Conservation (phyloP, 2,329 filamentous ascomycete genomes). For the Botryosphaeria dothidea region DNA sequence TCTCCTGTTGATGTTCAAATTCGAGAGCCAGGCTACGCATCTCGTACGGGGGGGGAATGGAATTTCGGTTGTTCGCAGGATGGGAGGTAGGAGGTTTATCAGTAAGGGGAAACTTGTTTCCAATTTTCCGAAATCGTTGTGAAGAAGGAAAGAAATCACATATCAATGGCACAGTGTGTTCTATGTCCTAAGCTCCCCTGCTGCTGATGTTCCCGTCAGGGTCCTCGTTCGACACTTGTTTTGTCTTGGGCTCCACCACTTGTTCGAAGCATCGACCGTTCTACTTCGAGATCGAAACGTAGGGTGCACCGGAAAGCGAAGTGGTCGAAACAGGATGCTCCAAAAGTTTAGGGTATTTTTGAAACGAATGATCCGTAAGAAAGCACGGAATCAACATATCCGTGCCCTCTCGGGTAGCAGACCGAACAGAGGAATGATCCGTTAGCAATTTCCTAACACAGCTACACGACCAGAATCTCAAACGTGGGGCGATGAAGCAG, state of each 20-base stretch:
- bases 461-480: background rate
- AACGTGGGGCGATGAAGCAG: background rate
- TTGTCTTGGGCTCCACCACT: background rate
- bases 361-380: slow-evolving; percentile 5
- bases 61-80: slow-evolving; percentile 12
- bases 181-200: background rate
- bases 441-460: background rate
- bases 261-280: background rate
- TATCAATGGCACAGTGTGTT: slow-evolving; percentile 6
- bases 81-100: slow-evolving; percentile 3
- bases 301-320: slow-evolving; percentile 13
- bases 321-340: background rate
- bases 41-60: background rate
- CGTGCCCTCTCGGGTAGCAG: slow-evolving; percentile 3
- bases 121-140: background rate
- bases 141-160: slow-evolving; percentile 11
- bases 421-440: background rate
- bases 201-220: background rate
- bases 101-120: background rate
- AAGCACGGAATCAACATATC: background rate
- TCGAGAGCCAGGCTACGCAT: slow-evolving; percentile 9
- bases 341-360: background rate
- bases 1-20: slow-evolving; percentile 4
- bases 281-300: background rate
- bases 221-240: background rate